These are phyloP conservation scores for Trifolium pratense DNA, from an alignment of 306 rosid genomes.

Conservation along the genomic window DNA sequence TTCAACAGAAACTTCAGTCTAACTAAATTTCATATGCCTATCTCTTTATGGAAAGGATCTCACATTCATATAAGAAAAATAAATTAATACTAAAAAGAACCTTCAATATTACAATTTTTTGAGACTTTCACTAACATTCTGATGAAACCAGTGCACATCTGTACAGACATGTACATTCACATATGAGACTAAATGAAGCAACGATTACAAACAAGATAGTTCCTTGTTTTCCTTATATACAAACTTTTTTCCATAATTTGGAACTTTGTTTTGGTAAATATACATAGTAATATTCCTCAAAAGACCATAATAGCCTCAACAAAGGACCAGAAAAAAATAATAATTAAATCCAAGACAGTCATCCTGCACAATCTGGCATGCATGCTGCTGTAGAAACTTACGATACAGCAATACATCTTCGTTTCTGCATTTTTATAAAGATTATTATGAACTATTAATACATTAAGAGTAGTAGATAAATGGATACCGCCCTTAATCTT, in stretches of 20 bases:
- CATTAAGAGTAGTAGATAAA: too few species aligned
- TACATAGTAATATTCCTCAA: conserved; percentile 51
- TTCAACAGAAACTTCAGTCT: not conserved
- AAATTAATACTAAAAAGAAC: not conserved
- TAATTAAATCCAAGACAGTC: conserved; percentile 49
- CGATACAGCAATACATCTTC: conserved; percentile 57
- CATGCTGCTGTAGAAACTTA: conserved; percentile 58
- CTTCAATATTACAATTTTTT: conserved; percentile 25
- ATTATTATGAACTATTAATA: too few species aligned
- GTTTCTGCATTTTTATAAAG: too few species aligned
- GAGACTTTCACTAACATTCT: not conserved
- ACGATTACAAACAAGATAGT: conserved; percentile 41
- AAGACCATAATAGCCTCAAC: conserved; percentile 46
- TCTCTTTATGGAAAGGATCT: not conserved
- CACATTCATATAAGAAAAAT: not conserved
- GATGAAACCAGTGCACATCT: conserved; percentile 34
- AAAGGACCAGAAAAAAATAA: conserved; percentile 40
- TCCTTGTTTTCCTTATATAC: conserved; percentile 53
- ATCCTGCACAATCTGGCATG: conserved; percentile 59
- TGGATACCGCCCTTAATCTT: too few species aligned
- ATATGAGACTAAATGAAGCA: conserved; percentile 13
- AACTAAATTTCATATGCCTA: not conserved
- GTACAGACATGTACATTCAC: conserved; percentile 43
- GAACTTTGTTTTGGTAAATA: conserved; percentile 34
- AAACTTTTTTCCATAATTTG: conserved; percentile 43